These are phyloP conservation scores for Vaccinium myrtillus DNA, from an alignment of 148 eudicot genomes.

Conservation along the genomic window DNA sequence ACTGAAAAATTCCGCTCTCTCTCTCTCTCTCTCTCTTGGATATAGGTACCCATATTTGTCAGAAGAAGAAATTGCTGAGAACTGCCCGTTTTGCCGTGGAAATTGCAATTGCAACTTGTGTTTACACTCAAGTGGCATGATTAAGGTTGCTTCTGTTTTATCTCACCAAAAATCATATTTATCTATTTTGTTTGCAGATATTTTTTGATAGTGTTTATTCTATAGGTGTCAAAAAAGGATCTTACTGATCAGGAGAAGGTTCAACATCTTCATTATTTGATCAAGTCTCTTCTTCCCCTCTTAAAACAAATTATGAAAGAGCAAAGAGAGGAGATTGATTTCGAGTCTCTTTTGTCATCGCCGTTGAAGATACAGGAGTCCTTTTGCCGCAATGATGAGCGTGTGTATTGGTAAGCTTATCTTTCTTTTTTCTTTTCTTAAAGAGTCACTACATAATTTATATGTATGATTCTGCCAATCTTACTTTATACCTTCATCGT, in stretches of 20 bases:
- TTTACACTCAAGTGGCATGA: conserved; percentile 47
- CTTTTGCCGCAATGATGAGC: conserved; percentile 51
- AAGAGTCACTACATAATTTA: background rate
- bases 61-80: conserved; percentile 57
- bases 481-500: background rate
- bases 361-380: conserved; percentile 40
- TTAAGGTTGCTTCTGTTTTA: conserved; percentile 41
- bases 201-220: background rate
- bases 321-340: conserved; percentile 53
- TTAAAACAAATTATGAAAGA: conserved; percentile 51
- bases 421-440: conserved; percentile 11
- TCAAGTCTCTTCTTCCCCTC: conserved; percentile 55
- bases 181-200: background rate
- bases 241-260: conserved; percentile 42
- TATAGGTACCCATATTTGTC: conserved; percentile 61
- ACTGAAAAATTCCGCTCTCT: background rate
- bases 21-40: conserved; percentile 5
- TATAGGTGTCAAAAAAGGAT: conserved; percentile 56
- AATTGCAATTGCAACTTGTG: conserved; percentile 80
- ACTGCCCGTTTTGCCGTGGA: conserved; percentile 69
- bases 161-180: background rate
- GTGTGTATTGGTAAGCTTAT: conserved; percentile 65
- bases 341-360: conserved; percentile 42
- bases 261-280: conserved; percentile 53
- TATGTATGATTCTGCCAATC: conserved; percentile 2